Evolutionary conservation across 1,284 basidiomycete species (phyloP), one percentile per base, ranked within the genome.

Genomic region (Leccinum fallax): DNA sequence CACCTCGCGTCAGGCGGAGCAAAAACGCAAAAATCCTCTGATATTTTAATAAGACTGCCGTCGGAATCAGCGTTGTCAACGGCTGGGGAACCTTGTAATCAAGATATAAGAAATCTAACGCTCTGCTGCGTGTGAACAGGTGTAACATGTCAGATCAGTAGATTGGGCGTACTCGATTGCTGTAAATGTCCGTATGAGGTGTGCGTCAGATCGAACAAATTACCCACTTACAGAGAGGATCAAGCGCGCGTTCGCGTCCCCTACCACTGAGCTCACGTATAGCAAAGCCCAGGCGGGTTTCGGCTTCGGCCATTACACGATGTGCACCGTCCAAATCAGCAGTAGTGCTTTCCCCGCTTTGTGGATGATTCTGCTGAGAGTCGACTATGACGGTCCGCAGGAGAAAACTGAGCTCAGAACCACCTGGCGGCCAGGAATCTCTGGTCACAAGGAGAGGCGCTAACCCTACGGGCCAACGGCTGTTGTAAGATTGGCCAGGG

Each of bases 51-150:
- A 94, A 76, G 40, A 91, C 82, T 2, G 83, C 79, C 0, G 82
- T 77, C 0, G 91, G 86, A 36, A 96, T 87, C 8, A 95, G 72
- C 9, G 87, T 80, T 53, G 87, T 83, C 43, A 95, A 77, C 0
- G 92, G 84, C 24, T 81, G 79, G 1, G 93, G 92, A 13, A 92
- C 87, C 65, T 89, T 89, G 75, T 95, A 96, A 63, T 93, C 87
- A 78, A 95, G 86, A 71, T 92, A 93, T 16, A 96, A 76, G 68
- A 95, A 96, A 74, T 95, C 94, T 46, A 95, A 76, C 8, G 94
- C 92, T 74, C 91, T 90, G 61, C 16, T 58, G 65, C 34, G 63
- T 32, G 26, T 61, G n/a, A 67, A 36, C 74, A 86, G 59, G 71
- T 87, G 86, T 84, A 38, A 88, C 85, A 30, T 81, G 85, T 89